Conservation (phyloP, 1,284 basidiomycete genomes). For the Boletus mariae region DNA sequence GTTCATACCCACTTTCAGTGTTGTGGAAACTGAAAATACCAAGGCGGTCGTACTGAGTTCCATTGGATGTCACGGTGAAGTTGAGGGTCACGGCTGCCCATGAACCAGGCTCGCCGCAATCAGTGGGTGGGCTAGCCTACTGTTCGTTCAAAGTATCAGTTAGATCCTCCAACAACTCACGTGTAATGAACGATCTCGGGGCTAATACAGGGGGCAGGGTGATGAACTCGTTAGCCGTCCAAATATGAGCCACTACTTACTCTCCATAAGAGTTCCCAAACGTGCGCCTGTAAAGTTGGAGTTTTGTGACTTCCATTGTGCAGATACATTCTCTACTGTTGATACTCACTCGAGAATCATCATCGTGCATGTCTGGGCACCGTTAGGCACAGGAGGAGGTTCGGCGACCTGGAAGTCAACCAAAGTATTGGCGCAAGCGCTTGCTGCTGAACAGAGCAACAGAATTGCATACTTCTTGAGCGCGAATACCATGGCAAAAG, state of each 20-base stretch:
- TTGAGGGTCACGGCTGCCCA: conserved; percentile 76
- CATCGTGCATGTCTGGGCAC: conserved; percentile 59
- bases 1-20: conserved; percentile 58
- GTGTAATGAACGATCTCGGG: conserved; percentile 62
- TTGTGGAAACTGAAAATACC: conserved; percentile 72
- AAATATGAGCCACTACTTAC: conserved; percentile 38
- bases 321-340: neutral
- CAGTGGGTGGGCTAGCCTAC: conserved; percentile 56
- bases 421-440: conserved; percentile 37
- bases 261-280: conserved; percentile 69
- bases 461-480: conserved; percentile 8
- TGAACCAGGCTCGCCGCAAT: conserved; percentile 66
- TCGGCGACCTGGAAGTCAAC: conserved; percentile 73
- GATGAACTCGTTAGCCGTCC: neutral
- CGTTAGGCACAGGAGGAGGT: conserved; percentile 58
- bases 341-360: conserved; percentile 58
- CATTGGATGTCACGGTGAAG: conserved; percentile 74
- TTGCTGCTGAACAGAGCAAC: conserved; percentile 11
- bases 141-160: conserved; percentile 1
- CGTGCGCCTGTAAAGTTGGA: conserved; percentile 46
- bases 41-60: conserved; percentile 74
- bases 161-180: conserved; percentile 37
- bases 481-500: conserved; percentile 13
- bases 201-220: conserved; percentile 33
- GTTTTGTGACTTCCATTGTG: neutral